Evolutionary conservation across 2,329 filamentous ascomycete genomes (phyloP), one percentile per base, ranked within the genome.

Genomic region (Aspergillus sojae): DNA sequence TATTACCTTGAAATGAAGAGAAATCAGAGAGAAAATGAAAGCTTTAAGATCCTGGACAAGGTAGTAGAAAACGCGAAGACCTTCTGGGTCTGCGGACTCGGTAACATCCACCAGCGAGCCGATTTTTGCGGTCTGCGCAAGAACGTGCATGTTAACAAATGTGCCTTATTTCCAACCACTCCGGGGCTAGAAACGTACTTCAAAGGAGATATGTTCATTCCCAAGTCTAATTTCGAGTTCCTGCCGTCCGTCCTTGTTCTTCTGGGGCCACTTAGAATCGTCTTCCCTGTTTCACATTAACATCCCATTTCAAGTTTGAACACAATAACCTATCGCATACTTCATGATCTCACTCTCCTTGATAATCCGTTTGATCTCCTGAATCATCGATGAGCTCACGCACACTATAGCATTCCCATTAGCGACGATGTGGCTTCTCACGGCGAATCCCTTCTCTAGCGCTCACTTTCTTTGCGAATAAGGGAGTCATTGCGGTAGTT

Each of bases 401-500:
- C 93, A 97, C 95, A 99, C 94, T 98, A 68, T 62, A 63, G 19
- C 34, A 43, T 23, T 30, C 26, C 61, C 34, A 61, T 76, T 59
- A 77, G 70, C 54, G 56, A 57, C 50, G 45, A 34, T 36, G 32
- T 46, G 52, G 48, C 19, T 39, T 21, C 21, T 23, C 45, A 58
- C 61, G 52, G 62, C 60, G 60, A 57, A 48, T 26, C 32, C 39
- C 34, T 55, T 60, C 36, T 32, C 62, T 30, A 55, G 39, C 48
- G 79, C 93, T 71, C 84, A 97, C 95, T 99, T 84, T 99, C 95
- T 94, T 99, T 99, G 69, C 95, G 91, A 76, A 99, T 99, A 71
- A 99, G 83, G 67, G 94, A 97, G 78, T 99, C 95, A 81, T 99
- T 99, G 75, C 95, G 90, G 82, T 99, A 99, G 82, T 99, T 99